These are phyloP conservation scores for Carex parvula DNA, from an alignment of 176 grass and related monocot genomes.

Conservation along the genomic window DNA sequence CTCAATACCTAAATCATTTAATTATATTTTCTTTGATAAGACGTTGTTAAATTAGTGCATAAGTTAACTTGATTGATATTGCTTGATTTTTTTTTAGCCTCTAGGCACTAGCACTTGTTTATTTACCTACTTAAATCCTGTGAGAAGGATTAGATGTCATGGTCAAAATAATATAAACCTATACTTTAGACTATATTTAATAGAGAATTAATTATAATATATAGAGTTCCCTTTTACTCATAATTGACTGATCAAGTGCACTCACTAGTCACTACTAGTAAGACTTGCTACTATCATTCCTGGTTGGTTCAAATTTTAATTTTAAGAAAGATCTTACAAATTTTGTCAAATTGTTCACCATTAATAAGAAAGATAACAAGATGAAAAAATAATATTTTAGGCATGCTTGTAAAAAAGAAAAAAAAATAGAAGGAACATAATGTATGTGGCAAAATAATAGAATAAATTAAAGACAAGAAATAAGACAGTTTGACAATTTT, in stretches of 20 bases:
- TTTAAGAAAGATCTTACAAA: neutral
- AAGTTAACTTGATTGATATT: neutral
- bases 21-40: neutral
- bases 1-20: constrained; percentile 17
- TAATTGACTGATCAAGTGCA: neutral
- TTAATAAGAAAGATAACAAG: neutral
- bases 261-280: neutral
- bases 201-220: neutral
- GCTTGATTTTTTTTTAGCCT: neutral
- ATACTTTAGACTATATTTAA: neutral
- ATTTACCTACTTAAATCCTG: neutral
- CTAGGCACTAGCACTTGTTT: constrained; percentile 10
- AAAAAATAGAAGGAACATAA: neutral
- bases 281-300: neutral
- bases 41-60: neutral
- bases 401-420: neutral
- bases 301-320: neutral
- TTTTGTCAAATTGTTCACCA: neutral
- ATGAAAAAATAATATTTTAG: too few species aligned
- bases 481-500: too few species aligned
- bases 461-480: neutral
- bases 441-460: neutral
- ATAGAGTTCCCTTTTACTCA: neutral
- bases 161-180: neutral
- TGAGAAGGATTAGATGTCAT: neutral